These are phyloP conservation scores for Phylloporus sp. DNA, from an alignment of 768 basidiomycete species.

Conservation along the genomic window DNA sequence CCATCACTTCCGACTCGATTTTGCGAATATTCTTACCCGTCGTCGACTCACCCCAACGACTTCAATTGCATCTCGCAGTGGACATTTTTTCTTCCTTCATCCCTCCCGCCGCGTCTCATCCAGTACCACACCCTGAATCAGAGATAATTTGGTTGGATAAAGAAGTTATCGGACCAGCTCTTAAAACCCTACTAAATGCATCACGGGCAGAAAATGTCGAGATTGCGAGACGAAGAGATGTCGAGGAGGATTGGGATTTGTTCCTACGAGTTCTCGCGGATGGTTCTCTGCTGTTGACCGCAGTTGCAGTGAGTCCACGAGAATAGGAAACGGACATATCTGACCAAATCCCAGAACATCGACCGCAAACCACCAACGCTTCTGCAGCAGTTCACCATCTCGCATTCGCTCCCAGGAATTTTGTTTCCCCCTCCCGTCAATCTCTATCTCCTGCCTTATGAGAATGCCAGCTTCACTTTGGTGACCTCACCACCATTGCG, in stretches of 20 bases:
- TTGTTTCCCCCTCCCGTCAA: conserved; percentile 46
- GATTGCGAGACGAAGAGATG: conserved; percentile 49
- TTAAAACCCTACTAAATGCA: conserved; percentile 42
- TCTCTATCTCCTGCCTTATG: conserved; percentile 49
- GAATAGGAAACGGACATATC: background rate
- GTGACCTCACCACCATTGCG: conserved; percentile 64
- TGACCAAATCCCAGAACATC: conserved; percentile 57
- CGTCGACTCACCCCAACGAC: conserved; percentile 74
- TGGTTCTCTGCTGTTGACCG: conserved; percentile 68
- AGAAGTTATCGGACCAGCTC: conserved; percentile 46
- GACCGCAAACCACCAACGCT: conserved; percentile 85
- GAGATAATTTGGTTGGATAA: conserved; percentile 68
- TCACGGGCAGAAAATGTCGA: background rate
- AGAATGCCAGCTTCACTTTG: conserved; percentile 45
- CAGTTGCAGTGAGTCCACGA: conserved; percentile 55
- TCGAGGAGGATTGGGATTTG: conserved; percentile 71
- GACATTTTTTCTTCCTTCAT: conserved; percentile 63
- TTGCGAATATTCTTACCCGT: conserved; percentile 85
- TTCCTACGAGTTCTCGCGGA: conserved; percentile 69
- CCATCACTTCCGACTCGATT: conserved; percentile 76
- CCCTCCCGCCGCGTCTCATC: conserved; percentile 33
- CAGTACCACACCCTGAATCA: conserved; percentile 33
- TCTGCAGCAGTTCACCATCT: conserved; percentile 66
- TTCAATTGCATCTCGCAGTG: conserved; percentile 79
- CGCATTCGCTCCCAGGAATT: conserved; percentile 51